Conservation (phyloP, 2,329 filamentous ascomycete genomes). For the Trichoderma simmonsii region DNA sequence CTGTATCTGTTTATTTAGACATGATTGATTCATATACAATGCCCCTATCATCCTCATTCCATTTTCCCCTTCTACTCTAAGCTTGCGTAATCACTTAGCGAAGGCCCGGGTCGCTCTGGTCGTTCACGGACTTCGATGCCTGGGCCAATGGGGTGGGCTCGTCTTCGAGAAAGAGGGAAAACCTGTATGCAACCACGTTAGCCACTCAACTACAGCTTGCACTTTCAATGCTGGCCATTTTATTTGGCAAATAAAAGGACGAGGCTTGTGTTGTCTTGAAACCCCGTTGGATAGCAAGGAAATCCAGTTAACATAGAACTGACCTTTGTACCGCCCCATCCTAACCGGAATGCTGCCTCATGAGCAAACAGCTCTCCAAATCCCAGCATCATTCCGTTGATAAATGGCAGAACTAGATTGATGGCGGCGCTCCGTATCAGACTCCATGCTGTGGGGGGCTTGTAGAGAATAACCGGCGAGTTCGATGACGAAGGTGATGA, state of each 20-base stretch:
- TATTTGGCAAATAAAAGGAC: background rate
- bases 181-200: conserved; percentile 39
- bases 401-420: conserved; percentile 90
- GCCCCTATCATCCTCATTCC: background rate
- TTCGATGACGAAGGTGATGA: conserved; percentile 61
- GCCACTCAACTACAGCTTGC: background rate
- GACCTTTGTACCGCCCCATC: conserved; percentile 93
- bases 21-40: conserved; percentile 9
- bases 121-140: conserved; percentile 77
- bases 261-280: conserved; percentile 6
- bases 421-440: conserved; percentile 86
- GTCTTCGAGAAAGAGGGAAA: conserved; percentile 58
- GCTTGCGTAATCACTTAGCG: conserved; percentile 64
- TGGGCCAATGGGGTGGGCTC: conserved; percentile 67
- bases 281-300: background rate
- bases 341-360: conserved; percentile 87
- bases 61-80: conserved; percentile 52
- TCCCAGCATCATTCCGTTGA: conserved; percentile 97
- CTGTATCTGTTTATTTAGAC: conserved; percentile 4
- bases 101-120: conserved; percentile 53
- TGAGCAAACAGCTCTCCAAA: conserved; percentile 97
- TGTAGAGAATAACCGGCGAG: conserved; percentile 78
- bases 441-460: conserved; percentile 82
- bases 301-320: background rate
- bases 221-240: background rate